Evolutionary conservation across 495 filamentous ascomycete genomes (phyloP).

Genomic region (Tuber microsphaerosporum): DNA sequence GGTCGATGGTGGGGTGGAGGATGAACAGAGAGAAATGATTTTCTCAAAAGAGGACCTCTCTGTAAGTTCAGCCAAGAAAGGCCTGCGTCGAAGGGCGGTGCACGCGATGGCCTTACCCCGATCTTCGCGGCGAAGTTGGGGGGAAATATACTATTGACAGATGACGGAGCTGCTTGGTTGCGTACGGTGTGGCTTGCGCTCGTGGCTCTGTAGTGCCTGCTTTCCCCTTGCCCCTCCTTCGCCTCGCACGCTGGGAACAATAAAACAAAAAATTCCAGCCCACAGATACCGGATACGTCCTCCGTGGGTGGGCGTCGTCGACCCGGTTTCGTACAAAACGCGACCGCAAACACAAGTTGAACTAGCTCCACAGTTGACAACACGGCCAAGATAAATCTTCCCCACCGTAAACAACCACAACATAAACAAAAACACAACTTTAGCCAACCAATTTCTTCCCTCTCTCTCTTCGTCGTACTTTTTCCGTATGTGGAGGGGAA

Average conservation of each 20-base stretch:
- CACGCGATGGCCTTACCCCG: slow-evolving; percentile 3
- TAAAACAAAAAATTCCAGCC: slow-evolving; percentile 10
- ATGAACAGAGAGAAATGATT: not conserved
- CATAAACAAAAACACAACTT: not conserved
- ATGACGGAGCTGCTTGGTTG: slow-evolving; percentile 3
- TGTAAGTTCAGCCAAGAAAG: not conserved
- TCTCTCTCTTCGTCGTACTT: not conserved
- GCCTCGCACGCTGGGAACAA: not conserved
- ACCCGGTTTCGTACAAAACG: slow-evolving; percentile 35
- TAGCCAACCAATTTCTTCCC: not conserved
- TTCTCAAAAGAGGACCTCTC: not conserved
- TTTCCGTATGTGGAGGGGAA: not conserved
- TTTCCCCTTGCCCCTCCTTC: not conserved
- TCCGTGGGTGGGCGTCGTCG: slow-evolving; percentile 28
- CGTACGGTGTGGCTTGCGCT: not conserved
- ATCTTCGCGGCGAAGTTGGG: not conserved
- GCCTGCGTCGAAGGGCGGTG: not conserved
- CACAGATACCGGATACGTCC: slow-evolving; percentile 38
- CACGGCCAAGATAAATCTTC: not conserved
- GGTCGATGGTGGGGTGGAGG: not conserved
- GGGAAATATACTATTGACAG: not conserved
- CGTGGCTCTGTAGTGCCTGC: not conserved
- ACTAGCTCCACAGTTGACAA: not conserved
- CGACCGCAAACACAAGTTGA: slow-evolving; percentile 18
- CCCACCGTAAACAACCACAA: not conserved